Conservation (phyloP, 192 early-diverging fungal species). For the Jimgerdemannia lactiflua region DNA sequence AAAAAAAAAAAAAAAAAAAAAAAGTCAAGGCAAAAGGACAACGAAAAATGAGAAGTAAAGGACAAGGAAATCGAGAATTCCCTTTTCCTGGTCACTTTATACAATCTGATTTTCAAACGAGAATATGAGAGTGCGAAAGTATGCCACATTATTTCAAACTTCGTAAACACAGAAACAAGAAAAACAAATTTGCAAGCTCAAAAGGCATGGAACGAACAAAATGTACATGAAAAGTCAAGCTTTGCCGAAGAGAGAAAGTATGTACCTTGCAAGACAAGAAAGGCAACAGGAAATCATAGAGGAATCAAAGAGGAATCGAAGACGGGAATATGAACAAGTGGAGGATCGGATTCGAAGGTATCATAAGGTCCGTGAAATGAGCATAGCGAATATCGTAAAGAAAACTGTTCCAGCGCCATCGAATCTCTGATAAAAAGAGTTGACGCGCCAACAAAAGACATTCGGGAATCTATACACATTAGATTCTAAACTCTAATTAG, state of each 20-base stretch:
- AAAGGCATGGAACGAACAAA: not conserved
- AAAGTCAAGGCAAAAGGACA: not conserved
- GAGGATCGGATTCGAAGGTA: not conserved
- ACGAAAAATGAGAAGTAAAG: not conserved
- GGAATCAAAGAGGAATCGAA: not conserved
- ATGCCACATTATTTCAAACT: not conserved
- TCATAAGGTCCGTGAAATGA: not conserved
- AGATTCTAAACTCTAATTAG: not conserved
- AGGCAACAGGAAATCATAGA: not conserved
- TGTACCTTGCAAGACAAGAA: not conserved
- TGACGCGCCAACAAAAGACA: not conserved
- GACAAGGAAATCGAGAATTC: not conserved
- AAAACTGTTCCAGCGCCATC: no score
- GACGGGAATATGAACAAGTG: not conserved
- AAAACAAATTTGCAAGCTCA: not conserved
- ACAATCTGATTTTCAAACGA: not conserved
- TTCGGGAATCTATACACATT: not conserved
- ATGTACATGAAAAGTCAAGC: not conserved
- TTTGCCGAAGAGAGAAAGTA: not conserved
- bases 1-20: not conserved
- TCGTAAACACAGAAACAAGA: not conserved
- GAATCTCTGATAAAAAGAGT: no score
- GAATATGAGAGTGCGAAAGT: not conserved
- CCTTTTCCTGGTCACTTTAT: not conserved
- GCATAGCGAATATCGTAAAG: not conserved